Base-by-base conservation (phyloP, 2,329 filamentous ascomycete species). In the Alternaria gansuensis region DNA sequence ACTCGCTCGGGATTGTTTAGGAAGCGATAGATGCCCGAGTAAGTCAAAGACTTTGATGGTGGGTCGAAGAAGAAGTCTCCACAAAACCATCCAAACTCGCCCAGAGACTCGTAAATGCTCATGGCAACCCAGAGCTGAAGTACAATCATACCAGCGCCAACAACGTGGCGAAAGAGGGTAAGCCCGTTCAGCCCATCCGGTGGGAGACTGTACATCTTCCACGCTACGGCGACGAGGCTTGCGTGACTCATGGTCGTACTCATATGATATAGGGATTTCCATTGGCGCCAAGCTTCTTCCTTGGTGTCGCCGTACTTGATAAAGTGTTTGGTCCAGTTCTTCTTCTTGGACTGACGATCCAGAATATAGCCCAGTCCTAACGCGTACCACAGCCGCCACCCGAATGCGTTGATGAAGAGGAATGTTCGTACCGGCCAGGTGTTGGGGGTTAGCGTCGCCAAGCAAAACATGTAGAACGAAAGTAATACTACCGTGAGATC, bases 1-100 rank as follows among this genome's bases (percentile, higher is more conserved):
- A 98, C 89, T 56, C 94, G 90, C 78, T 99, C 95, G 0, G 95
- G 95, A 73, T 98, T 99, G 81, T 99, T 99, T 66, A 99, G 83
- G 80, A 96, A 99, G 46, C 95, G 92, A 78, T 99, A 99, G 71
- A 99, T 99, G 62, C 94, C 96, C 67, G 90, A 93, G 79, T 99
- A 99, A 0, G 92, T 98, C 62, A 98, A 84, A 31, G 72, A 75
- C 79, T 95, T 96, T 11, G 90, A 89, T 10, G 89, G 87, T 44
- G 92, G 90, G 62, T 97, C 92, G 75, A 95, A 97, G 83, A 99
- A 98, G 82, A 98, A 99, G 76, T 99, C 95, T 17, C 95, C 95
- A 73, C 93, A 98, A 82, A 98, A 98, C 26, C 94, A 99, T 69
- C 95, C 95, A 72, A 98, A 99, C 74, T 99, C 95, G 56, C 95